phyloP scores from a whole-genome alignment of 148 eudicot species.

The Rhododendron kiyosumense region DNA sequence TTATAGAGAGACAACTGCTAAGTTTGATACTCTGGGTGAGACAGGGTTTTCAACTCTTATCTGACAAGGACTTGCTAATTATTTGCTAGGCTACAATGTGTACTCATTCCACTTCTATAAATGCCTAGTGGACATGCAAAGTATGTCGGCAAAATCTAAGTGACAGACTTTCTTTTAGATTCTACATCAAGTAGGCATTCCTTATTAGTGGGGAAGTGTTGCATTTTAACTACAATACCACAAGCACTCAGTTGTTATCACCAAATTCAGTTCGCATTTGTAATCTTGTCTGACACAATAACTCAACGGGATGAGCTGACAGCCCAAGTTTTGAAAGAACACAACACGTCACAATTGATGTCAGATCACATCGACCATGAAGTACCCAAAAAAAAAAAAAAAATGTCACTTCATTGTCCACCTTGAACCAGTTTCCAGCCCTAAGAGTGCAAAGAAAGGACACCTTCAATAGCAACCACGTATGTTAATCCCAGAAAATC shows the following conservation, averaged over 20 bases:
- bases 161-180: neutral
- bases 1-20: neutral
- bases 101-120: neutral
- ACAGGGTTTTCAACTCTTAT: neutral
- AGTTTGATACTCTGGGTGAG: neutral
- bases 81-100: neutral
- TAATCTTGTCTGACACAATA: neutral
- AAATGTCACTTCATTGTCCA: neutral
- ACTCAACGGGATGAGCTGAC: neutral
- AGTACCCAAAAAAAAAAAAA: neutral
- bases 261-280: neutral
- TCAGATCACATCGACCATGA: neutral
- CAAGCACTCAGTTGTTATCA: neutral
- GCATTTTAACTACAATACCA: neutral
- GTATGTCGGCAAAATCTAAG: neutral
- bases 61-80: neutral
- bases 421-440: neutral
- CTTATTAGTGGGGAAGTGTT: neutral
- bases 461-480: neutral
- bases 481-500: neutral
- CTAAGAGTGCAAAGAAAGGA: neutral
- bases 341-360: too few species aligned
- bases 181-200: neutral
- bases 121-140: neutral
- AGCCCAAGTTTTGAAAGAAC: neutral